Conservation (phyloP, 257 asterid species). For the Forsythia suspensa region DNA sequence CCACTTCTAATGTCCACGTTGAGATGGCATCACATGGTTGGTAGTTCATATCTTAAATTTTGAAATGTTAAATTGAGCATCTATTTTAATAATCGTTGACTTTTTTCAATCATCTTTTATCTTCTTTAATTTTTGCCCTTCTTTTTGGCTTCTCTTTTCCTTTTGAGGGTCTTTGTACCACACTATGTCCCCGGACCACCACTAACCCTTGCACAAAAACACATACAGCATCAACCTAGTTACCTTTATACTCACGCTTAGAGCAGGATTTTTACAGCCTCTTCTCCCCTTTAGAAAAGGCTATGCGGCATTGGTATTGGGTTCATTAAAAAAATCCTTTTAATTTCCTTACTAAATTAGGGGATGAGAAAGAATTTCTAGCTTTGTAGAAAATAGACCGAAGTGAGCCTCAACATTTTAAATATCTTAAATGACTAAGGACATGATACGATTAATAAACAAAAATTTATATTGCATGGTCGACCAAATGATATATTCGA, state of each 20-base stretch:
- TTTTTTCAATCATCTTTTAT: conserved; percentile 9
- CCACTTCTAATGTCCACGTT: too few relatives aligned
- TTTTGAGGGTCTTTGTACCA: conserved; percentile 30
- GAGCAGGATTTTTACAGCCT: conserved; percentile 19
- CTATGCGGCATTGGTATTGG: conserved; percentile 38
- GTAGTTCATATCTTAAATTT: conserved; percentile 16
- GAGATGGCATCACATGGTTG: too few relatives aligned
- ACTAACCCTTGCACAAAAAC: conserved; percentile 40
- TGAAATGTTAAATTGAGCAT: conserved; percentile 29
- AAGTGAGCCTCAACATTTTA: not conserved
- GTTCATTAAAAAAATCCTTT: conserved; percentile 1
- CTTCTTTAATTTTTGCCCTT: conserved; percentile 4
- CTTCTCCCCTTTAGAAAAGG: conserved; percentile 34
- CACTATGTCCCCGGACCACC: conserved; percentile 61
- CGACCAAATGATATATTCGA: too few relatives aligned
- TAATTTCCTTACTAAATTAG: not conserved
- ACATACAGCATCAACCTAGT: conserved; percentile 35
- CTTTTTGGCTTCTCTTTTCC: conserved; percentile 3
- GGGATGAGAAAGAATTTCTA: conserved; percentile 15
- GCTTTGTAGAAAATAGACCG: conserved; percentile 5
- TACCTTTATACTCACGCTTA: conserved; percentile 54
- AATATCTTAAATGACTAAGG: not conserved
- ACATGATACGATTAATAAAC: not conserved
- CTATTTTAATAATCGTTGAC: conserved; percentile 54
- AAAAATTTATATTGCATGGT: too few relatives aligned